Conservation (phyloP, 2,329 filamentous ascomycete genomes). For the Polytolypa hystricis region DNA sequence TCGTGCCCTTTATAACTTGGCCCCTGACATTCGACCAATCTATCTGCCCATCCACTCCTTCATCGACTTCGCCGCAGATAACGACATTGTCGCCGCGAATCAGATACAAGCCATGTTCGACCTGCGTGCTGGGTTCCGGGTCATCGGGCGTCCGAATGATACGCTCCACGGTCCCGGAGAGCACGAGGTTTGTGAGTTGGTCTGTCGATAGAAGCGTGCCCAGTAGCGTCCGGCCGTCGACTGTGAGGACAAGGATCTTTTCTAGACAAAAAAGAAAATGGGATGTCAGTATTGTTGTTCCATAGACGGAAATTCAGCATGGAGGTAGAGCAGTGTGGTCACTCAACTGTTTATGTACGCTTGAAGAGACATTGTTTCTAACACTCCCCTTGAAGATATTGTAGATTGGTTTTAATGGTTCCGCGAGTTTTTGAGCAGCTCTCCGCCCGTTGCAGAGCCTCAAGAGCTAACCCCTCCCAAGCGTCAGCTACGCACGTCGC, state of each 20-base stretch:
- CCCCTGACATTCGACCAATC: constrained; percentile 88
- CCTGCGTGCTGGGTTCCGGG: constrained; percentile 65
- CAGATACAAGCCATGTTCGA: constrained; percentile 78
- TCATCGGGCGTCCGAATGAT: constrained; percentile 82
- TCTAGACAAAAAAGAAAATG: constrained; percentile 42
- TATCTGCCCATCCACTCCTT: constrained; percentile 77
- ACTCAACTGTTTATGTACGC: constrained; percentile 41
- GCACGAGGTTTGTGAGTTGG: constrained; percentile 83
- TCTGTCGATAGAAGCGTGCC: constrained; percentile 80
- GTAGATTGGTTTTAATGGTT: too few relatives aligned
- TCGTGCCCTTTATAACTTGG: constrained; percentile 70
- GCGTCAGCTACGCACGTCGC: too few relatives aligned
- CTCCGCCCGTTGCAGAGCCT: too few relatives aligned
- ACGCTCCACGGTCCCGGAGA: constrained; percentile 73
- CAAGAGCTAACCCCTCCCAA: too few relatives aligned
- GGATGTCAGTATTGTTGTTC: background rate
- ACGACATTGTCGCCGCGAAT: constrained; percentile 93
- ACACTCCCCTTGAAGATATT: too few relatives aligned
- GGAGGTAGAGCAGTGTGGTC: background rate
- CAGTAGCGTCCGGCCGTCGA: constrained; percentile 76
- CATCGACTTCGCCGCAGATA: constrained; percentile 78
- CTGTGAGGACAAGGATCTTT: constrained; percentile 82
- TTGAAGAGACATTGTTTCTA: constrained; percentile 42
- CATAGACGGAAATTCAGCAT: constrained; percentile 8
- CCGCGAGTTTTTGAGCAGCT: too few relatives aligned